Base-by-base conservation (phyloP, 1,139 yeast species). In the Sugiyamaella castrensis region DNA sequence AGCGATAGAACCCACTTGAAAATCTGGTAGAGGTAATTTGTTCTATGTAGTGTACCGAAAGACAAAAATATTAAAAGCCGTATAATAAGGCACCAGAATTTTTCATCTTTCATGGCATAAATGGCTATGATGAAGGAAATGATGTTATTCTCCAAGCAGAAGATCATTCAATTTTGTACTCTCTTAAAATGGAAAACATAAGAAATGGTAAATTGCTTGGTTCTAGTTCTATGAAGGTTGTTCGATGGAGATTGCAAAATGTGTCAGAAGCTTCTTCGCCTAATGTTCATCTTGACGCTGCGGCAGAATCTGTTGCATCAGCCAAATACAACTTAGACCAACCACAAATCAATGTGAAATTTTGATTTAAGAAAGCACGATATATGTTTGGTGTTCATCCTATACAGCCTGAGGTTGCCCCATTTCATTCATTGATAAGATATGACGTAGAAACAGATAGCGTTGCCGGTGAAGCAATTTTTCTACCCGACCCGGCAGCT, bases 381-480 rank as follows among this genome's bases (percentile, higher is more conserved):
- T 54, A 46, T 31, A 43, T 51, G 11, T 54, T 37, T 32, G 57
- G 57, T 1, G 40, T 53, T 28, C 52, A 52, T 35, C 26, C 53
- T 2, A 24, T 24, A 11, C 49, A 53, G 24, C 39, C 41, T 9
- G 11, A 16, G 11, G 16, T 27, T 34, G 12, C 45, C 34, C 44
- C 51, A 16, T 54, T 53, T 27, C 52, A 52, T 24, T 48, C 51
- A 13, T 33, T 54, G 10, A 43, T 54, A 19, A 46, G 55, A 8
- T 40, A 51, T 24, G 55, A 54, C 24, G 36, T 44, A 9, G 30
- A 39, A 12, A 31, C 38, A 10, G 37, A 34, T 37, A 19, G 32
- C 8, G 41, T 54, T 10, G 57, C 57, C 8, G 55, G 57, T 2
- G 57, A 54, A 41, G 53, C 57, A n/a, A 34, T 53, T 2, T 53